Conservation (phyloP, 306 rosid species). For the Mimosa pudica region DNA sequence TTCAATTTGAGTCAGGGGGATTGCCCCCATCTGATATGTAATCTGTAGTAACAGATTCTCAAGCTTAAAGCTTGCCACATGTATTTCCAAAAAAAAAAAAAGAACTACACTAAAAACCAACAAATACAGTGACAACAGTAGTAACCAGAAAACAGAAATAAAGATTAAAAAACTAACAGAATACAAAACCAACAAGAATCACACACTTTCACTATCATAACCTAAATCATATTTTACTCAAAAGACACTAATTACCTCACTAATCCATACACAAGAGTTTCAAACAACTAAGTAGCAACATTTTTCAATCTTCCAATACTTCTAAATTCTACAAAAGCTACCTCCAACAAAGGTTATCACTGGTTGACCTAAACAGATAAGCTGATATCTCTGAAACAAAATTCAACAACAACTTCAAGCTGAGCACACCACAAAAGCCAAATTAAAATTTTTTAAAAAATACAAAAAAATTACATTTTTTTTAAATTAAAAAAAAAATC, state of each 20-base stretch:
- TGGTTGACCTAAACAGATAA: neutral
- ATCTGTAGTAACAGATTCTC: no score
- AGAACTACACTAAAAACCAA: neutral
- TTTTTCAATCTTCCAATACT: neutral
- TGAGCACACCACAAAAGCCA: neutral
- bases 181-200: slow-evolving; percentile 2
- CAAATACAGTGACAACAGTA: neutral
- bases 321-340: neutral
- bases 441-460: neutral
- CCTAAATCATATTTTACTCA: neutral
- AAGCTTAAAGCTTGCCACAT: no score
- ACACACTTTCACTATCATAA: slow-evolving; percentile 9
- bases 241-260: slow-evolving; percentile 3
- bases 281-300: neutral
- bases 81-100: no score
- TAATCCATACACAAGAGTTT: neutral
- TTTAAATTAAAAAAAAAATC: neutral
- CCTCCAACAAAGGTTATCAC: slow-evolving; percentile 8
- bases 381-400: slow-evolving; percentile 5
- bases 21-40: no score
- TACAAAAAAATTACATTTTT: neutral
- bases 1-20: no score
- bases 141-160: neutral
- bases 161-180: neutral
- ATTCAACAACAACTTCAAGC: neutral